Evolutionary conservation across 2,329 filamentous ascomycete genomes (phyloP), one percentile per base, ranked within the genome.

Genomic region (Canariomyces notabilis): DNA sequence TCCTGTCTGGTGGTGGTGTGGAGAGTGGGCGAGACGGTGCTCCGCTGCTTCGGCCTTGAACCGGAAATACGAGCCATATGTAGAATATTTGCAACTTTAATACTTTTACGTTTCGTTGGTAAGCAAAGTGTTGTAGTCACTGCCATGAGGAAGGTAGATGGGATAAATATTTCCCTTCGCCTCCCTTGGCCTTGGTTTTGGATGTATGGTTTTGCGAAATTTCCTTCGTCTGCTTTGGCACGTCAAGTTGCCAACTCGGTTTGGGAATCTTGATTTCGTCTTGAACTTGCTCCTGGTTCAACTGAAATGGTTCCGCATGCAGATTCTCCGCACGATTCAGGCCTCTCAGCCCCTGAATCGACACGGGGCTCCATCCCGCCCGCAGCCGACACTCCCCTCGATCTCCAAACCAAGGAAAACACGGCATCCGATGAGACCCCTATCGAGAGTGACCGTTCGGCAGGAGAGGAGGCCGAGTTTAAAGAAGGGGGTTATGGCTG

Each of bases 401-500:
- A 22, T 12, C 18, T 22, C 4, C 14, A 33, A 2, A 35, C 20
- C 18, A 42, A 49, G 31, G 49, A 53, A 21, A 19, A 39, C 7
- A 26, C 18, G 6, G 43, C 29, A 2, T 45, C 44, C 23, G 46
- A 52, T 4, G 49, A 49, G 9, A 55, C 42, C 9, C 49, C 43
- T 21, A 26, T 33, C 2, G 54, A 59, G 5, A 58, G 54, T 5
- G 59, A 59, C 14, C 9, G 26, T 16, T 54, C 55, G 9, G 51
- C 50, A 16, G 52, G 18, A n/a, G 48, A 54, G n/a, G n/a, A n/a
- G 12, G 48, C 54, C 2, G 67, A 67, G 32, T 69, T 73, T 51
- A 64, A 65, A 32, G 76, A 82, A 55, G 78, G 78, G 33, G 78
- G 79, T 18, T 82, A 80, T 65, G 78, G 79, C 49, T 82, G 79